These are phyloP conservation scores for Cladophialophora exuberans DNA, from an alignment of 2,329 filamentous ascomycete species.

Conservation along the genomic window DNA sequence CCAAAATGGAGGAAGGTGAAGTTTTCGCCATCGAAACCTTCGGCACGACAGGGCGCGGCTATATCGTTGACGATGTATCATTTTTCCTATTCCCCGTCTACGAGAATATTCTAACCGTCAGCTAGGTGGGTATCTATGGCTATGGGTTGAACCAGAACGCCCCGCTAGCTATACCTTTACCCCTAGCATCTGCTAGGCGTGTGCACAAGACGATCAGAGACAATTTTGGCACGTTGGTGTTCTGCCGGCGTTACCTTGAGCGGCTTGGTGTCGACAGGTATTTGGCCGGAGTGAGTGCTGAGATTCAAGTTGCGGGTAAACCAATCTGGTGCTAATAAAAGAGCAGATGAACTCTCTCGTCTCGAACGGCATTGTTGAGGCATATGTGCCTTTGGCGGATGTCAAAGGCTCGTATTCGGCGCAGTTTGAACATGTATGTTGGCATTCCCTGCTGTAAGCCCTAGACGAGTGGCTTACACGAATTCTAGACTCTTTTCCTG, in stretches of 20 bases:
- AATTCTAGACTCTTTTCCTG: slow-evolving; percentile 40
- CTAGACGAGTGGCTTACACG: slow-evolving; percentile 12
- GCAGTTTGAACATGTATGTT: slow-evolving; percentile 63
- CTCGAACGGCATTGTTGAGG: slow-evolving; percentile 60
- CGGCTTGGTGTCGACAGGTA: slow-evolving; percentile 65
- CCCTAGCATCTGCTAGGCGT: slow-evolving; percentile 58
- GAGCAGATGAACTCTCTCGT: slow-evolving; percentile 60
- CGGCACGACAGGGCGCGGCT: slow-evolving; percentile 58
- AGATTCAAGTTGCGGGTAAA: no score
- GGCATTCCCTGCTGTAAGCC: background rate
- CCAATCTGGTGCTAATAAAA: background rate
- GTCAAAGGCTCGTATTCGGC: slow-evolving; percentile 64
- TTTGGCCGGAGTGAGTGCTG: slow-evolving; percentile 56
- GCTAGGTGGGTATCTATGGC: slow-evolving; percentile 55
- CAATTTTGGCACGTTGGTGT: slow-evolving; percentile 66
- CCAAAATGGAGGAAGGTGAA: slow-evolving; percentile 63
- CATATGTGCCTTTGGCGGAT: slow-evolving; percentile 61
- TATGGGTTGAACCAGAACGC: slow-evolving; percentile 52
- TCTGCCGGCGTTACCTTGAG: slow-evolving; percentile 65
- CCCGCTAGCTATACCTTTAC: slow-evolving; percentile 39
- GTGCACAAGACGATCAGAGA: slow-evolving; percentile 63
- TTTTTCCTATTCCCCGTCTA: background rate
- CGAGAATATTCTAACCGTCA: slow-evolving; percentile 19
- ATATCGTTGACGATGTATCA: slow-evolving; percentile 51
- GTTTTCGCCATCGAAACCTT: slow-evolving; percentile 64